phyloP scores from a whole-genome alignment of 2,329 filamentous ascomycete genomes.

The Xylariales sp. region DNA sequence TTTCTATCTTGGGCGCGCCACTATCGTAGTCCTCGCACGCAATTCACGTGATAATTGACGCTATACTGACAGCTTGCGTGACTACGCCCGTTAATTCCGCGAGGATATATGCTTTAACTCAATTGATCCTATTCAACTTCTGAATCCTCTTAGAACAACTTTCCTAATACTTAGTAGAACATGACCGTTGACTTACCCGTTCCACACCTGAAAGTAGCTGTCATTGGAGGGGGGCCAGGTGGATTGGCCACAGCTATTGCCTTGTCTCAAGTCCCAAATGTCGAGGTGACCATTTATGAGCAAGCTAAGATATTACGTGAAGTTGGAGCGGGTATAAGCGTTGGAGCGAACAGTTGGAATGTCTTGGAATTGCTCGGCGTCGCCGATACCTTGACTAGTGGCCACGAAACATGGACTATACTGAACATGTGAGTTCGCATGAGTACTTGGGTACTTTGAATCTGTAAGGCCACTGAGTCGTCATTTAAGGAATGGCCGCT shows the following conservation, averaged over 20 bases:
- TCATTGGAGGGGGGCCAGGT: constrained; percentile 21
- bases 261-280: constrained; percentile 33
- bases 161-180: background rate
- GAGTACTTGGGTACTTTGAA: no score
- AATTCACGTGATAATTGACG: constrained; percentile 24
- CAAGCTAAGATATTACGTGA: constrained; percentile 39
- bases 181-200: constrained; percentile 17
- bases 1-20: background rate
- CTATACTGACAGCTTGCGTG: constrained; percentile 13
- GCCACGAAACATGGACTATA: constrained; percentile 20
- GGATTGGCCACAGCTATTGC: constrained; percentile 39
- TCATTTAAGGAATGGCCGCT: constrained; percentile 22
- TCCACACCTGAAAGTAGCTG: constrained; percentile 18
- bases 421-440: constrained; percentile 23
- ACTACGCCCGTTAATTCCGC: background rate
- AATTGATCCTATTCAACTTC: no score
- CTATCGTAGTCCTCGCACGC: constrained; percentile 15
- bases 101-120: no score
- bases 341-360: constrained; percentile 42
- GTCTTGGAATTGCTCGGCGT: constrained; percentile 41
- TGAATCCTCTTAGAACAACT: background rate
- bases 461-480: no score
- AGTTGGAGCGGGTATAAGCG: constrained; percentile 42
- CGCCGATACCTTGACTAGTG: constrained; percentile 25
- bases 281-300: constrained; percentile 40